These are phyloP conservation scores for Chloropicon primus DNA, from an alignment of 139 green algal species.

Conservation along the genomic window DNA sequence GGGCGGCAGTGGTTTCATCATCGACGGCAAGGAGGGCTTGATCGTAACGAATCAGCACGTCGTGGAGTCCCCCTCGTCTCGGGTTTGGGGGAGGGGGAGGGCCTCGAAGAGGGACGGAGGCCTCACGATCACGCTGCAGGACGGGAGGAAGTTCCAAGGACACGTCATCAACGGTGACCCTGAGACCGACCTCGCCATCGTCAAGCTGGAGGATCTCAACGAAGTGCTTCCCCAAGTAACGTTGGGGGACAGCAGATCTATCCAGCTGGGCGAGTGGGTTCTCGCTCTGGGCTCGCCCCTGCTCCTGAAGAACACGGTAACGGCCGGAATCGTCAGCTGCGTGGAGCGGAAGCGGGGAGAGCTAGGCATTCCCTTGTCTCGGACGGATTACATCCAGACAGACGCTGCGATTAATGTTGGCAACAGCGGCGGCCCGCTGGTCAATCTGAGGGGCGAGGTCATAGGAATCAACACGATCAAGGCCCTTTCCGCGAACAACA, in stretches of 20 bases:
- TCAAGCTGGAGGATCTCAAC: slow-evolving; percentile 28
- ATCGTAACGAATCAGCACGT: neutral
- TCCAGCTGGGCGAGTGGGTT: slow-evolving; percentile 61
- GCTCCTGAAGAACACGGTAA: slow-evolving; percentile 56
- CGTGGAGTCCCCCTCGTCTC: too few species aligned
- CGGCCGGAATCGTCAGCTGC: slow-evolving; percentile 50
- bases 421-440: slow-evolving; percentile 39
- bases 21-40: neutral
- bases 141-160: neutral
- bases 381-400: slow-evolving; percentile 62
- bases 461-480: slow-evolving; percentile 53
- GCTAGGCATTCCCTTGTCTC: slow-evolving; percentile 38
- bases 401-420: slow-evolving; percentile 36
- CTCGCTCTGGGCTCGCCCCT: slow-evolving; percentile 57
- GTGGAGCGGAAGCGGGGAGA: slow-evolving; percentile 53
- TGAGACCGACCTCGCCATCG: slow-evolving; percentile 49
- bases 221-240: slow-evolving; percentile 29
- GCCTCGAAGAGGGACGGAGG: neutral
- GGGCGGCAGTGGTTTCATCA: neutral
- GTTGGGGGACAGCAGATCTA: slow-evolving; percentile 27
- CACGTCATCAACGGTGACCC: neutral
- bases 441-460: slow-evolving; percentile 60
- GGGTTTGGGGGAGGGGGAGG: neutral
- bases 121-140: neutral
- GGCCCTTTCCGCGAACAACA: slow-evolving; percentile 46